A percentile compares a stretch with the other conserved stretches of the same genome.
Conservation (phyloP, 2,329 filamentous ascomycete species). For the Colletotrichum viniferum region DNA sequence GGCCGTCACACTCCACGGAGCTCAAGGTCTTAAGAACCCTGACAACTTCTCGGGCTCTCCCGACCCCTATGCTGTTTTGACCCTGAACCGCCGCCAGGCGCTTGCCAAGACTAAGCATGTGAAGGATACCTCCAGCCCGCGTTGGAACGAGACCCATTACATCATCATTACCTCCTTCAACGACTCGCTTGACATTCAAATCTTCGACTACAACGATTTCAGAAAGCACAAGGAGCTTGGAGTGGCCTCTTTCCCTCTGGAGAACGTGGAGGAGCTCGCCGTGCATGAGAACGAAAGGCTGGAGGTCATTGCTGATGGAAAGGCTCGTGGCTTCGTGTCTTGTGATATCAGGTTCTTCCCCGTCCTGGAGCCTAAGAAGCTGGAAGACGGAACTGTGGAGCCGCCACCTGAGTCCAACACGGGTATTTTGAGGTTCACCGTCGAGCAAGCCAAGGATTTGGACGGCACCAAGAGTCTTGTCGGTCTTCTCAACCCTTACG, state of each 20-base stretch:
- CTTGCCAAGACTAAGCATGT: slow-evolving; percentile 90
- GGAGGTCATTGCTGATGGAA: slow-evolving; percentile 84
- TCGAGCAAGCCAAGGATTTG: slow-evolving; percentile 96
- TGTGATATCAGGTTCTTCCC: slow-evolving; percentile 95
- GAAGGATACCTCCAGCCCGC: slow-evolving; percentile 81
- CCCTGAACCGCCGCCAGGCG: slow-evolving; percentile 80
- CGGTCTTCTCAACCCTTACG: slow-evolving; percentile 90
- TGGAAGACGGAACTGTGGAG: slow-evolving; percentile 77
- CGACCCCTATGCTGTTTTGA: slow-evolving; percentile 87
- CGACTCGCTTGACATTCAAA: slow-evolving; percentile 81
- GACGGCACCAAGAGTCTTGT: slow-evolving; percentile 92
- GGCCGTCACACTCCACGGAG: slow-evolving; percentile 88
- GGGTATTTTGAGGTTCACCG: slow-evolving; percentile 89
- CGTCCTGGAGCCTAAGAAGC: slow-evolving; percentile 74
- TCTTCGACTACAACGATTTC: slow-evolving; percentile 94
- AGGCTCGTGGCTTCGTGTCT: slow-evolving; percentile 78
- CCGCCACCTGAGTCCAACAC: slow-evolving; percentile 89
- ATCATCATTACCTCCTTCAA: slow-evolving; percentile 91
- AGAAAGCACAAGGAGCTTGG: slow-evolving; percentile 97
- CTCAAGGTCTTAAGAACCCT: slow-evolving; percentile 89
- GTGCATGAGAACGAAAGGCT: slow-evolving; percentile 85
- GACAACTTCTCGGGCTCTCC: slow-evolving; percentile 92
- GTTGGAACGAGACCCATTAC: slow-evolving; percentile 97
- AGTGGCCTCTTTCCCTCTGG: slow-evolving; percentile 81
- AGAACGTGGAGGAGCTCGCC: slow-evolving; percentile 76